Conservation (phyloP, 1,284 basidiomycete genomes). For the Ustilago bromivora region DNA sequence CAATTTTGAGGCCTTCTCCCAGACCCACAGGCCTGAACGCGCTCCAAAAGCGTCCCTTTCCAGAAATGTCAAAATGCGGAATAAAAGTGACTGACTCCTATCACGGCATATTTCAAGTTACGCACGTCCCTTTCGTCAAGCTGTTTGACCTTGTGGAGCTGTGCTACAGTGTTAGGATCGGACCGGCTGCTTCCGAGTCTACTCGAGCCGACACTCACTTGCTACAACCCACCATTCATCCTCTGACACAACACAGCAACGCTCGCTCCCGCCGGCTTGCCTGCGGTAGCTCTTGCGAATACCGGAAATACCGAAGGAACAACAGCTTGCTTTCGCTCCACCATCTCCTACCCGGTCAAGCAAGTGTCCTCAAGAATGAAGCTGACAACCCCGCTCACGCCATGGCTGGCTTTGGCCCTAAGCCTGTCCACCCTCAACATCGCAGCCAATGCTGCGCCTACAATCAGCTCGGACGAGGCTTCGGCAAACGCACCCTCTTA, state of each 20-base stretch:
- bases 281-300: too few relatives aligned
- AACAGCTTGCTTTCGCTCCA: background rate
- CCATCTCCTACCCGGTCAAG: background rate
- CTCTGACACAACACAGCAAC: background rate
- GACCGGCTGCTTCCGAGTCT: constrained; percentile 17
- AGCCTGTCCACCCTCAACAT: constrained; percentile 13
- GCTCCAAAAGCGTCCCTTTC: background rate
- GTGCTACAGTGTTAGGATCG: constrained; percentile 1
- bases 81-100: constrained; percentile 3
- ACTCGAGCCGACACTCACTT: background rate
- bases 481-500: background rate
- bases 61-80: constrained; percentile 14
- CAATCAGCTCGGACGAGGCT: background rate
- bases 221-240: too few relatives aligned
- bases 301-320: too few relatives aligned
- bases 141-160: background rate
- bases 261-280: background rate
- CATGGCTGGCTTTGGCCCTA: constrained; percentile 34
- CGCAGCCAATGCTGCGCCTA: constrained; percentile 16
- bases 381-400: constrained; percentile 26
- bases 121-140: constrained; percentile 6
- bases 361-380: constrained; percentile 17
- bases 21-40: background rate
- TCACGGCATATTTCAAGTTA: background rate
- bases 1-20: constrained; percentile 15